Evolutionary conservation across 192 early-diverging fungal genomes (phyloP).

Genomic region (Coemansia sp.): DNA sequence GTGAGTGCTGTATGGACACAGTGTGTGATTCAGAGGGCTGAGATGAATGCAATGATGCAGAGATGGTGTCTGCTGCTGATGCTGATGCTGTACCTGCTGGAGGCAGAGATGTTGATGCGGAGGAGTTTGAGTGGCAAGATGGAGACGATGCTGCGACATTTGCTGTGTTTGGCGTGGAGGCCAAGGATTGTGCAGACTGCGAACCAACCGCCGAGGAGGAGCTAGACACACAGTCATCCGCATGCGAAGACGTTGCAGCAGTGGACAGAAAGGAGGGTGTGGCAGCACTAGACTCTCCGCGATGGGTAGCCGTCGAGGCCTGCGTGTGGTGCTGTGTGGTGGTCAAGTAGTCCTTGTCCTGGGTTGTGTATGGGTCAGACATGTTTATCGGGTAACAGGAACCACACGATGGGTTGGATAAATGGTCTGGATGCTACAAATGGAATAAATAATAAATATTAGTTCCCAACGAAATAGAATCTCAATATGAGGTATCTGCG

Average conservation of each 20-base stretch:
- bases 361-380: slow-evolving; percentile 51
- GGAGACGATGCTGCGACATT: slow-evolving; percentile 1
- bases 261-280: slow-evolving; percentile 12
- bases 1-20: slow-evolving; percentile 3
- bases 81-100: background rate
- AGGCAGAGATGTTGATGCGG: slow-evolving; percentile 1
- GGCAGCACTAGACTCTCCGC: slow-evolving; percentile 7
- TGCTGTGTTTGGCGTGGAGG: slow-evolving; percentile 2
- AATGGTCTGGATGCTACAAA: background rate
- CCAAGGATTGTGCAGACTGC: slow-evolving; percentile 3
- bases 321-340: slow-evolving; percentile 33
- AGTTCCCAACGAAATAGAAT: background rate
- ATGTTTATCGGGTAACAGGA: slow-evolving; percentile 13
- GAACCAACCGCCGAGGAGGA: slow-evolving; percentile 1
- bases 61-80: background rate
- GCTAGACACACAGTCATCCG: background rate
- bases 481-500: background rate
- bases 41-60: background rate
- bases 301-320: slow-evolving; percentile 13
- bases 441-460: background rate
- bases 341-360: slow-evolving; percentile 51
- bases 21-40: background rate
- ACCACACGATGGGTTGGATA: background rate
- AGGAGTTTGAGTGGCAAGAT: background rate
- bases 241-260: background rate